A percentile compares a stretch with the other conserved stretches of the same genome.
Conservation (phyloP, 306 rosid genomes). For the Hippophae rhamnoides region DNA sequence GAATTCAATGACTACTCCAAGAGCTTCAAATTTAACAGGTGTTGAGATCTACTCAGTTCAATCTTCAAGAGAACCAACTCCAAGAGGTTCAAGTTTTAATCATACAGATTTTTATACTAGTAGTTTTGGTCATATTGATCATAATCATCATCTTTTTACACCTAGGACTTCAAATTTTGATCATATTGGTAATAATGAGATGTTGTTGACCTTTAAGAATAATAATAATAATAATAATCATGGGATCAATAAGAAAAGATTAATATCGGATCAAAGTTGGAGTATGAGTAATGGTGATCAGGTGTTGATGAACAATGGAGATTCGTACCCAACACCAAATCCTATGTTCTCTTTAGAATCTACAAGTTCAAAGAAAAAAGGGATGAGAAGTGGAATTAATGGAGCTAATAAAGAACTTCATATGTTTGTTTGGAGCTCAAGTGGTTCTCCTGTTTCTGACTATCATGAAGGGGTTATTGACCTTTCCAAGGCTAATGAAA, state of each 20-base stretch:
- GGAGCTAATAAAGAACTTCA: conserved; percentile 51
- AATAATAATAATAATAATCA: no score
- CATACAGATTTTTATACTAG: conserved; percentile 57
- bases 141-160: no score
- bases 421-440: conserved; percentile 93
- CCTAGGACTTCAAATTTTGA: no score
- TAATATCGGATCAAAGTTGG: no score
- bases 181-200: no score
- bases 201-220: no score
- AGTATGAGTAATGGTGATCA: no score
- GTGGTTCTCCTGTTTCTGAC: conserved; percentile 75
- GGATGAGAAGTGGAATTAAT: conserved; percentile 4
- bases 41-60: conserved; percentile 81
- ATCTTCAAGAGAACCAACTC: conserved; percentile 69
- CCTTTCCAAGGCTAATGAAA: conserved; percentile 10
- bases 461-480: conserved; percentile 49
- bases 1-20: conserved; percentile 56
- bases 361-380: conserved; percentile 49
- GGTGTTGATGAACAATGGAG: background rate
- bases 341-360: conserved; percentile 57
- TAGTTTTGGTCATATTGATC: no score
- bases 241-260: no score
- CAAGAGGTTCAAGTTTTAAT: conserved; percentile 75
- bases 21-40: conserved; percentile 66
- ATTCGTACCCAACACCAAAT: conserved; percentile 60